phyloP scores from a whole-genome alignment of 306 rosid species.

The Ziziphus jujuba region DNA sequence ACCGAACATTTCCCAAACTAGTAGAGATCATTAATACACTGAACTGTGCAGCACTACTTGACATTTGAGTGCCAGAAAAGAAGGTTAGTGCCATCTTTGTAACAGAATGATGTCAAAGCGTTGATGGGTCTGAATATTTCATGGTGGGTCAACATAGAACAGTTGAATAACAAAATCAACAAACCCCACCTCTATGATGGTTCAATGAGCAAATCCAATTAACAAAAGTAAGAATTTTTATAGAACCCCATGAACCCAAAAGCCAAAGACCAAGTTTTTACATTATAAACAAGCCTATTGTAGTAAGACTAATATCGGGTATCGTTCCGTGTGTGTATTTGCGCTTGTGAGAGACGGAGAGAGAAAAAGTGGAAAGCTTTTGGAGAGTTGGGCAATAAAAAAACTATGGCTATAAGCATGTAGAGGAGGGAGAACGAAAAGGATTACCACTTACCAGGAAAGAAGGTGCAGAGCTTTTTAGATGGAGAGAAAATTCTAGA shows the following conservation, averaged over 20 bases:
- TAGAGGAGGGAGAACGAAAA: background rate
- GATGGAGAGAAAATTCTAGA: conserved; percentile 39
- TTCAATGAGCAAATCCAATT: conserved; percentile 8
- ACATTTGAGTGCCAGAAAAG: background rate
- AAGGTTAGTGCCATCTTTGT: background rate
- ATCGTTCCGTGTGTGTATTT: too few species aligned
- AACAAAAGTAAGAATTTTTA: conserved; percentile 1
- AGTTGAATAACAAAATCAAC: conserved; percentile 21
- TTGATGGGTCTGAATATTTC: background rate
- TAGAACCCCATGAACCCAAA: background rate
- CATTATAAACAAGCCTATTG: background rate
- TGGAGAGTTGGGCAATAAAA: conserved; percentile 4
- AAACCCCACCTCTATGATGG: conserved; percentile 4
- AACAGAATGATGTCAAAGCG: background rate
- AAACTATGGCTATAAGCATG: background rate
- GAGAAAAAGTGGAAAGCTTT: background rate
- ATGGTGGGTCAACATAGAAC: conserved; percentile 18
- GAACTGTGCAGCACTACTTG: background rate
- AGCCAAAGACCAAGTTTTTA: conserved; percentile 11
- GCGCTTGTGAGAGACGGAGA: background rate
- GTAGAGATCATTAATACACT: background rate
- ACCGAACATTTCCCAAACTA: background rate
- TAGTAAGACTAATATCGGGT: too few species aligned
- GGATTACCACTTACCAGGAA: conserved; percentile 24
- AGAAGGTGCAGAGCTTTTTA: conserved; percentile 17